Evolutionary conservation across 371 early-diverging fungal genomes (phyloP).

Genomic region (Zychaea mexicana): DNA sequence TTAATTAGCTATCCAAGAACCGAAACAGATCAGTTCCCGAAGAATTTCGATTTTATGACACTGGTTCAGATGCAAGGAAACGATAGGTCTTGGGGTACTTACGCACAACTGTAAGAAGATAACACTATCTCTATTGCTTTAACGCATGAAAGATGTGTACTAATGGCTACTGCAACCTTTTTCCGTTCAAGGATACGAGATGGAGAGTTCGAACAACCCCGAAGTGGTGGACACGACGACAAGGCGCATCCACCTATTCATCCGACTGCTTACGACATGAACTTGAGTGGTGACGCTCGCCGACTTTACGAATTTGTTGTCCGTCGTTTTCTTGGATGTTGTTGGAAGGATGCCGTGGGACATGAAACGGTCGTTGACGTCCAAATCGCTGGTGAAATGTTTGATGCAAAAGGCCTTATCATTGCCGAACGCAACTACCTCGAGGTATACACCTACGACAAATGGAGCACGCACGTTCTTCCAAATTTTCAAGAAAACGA

Average conservation of each 20-base stretch:
- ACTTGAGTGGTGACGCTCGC: conserved; percentile 72
- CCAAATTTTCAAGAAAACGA: conserved; percentile 81
- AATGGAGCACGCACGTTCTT: conserved; percentile 80
- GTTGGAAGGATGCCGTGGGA: conserved; percentile 95
- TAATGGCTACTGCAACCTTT: too few relatives aligned
- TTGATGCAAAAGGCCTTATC: conserved; percentile 76
- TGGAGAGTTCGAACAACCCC: conserved; percentile 81
- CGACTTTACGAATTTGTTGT: conserved; percentile 92
- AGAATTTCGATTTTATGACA: conserved; percentile 71
- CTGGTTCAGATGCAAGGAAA: conserved; percentile 69
- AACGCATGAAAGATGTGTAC: too few relatives aligned
- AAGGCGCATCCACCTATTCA: conserved; percentile 99
- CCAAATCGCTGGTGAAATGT: conserved; percentile 71
- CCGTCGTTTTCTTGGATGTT: conserved; percentile 93
- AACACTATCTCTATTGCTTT: too few relatives aligned
- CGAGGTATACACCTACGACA: conserved; percentile 95
- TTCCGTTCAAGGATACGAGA: conserved; percentile 55
- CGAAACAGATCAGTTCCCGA: conserved; percentile 96
- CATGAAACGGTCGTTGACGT: conserved; percentile 80
- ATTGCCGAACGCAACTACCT: conserved; percentile 90
- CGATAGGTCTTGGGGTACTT: conserved; percentile 67
- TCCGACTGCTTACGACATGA: conserved; percentile 79
- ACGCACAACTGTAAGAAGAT: conserved; percentile 60
- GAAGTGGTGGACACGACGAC: conserved; percentile 94
- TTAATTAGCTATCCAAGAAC: conserved; percentile 99